Evolutionary conservation across 2,329 filamentous ascomycete species (phyloP), one percentile per base, ranked within the genome.

Genomic region (Whalleya microplaca): DNA sequence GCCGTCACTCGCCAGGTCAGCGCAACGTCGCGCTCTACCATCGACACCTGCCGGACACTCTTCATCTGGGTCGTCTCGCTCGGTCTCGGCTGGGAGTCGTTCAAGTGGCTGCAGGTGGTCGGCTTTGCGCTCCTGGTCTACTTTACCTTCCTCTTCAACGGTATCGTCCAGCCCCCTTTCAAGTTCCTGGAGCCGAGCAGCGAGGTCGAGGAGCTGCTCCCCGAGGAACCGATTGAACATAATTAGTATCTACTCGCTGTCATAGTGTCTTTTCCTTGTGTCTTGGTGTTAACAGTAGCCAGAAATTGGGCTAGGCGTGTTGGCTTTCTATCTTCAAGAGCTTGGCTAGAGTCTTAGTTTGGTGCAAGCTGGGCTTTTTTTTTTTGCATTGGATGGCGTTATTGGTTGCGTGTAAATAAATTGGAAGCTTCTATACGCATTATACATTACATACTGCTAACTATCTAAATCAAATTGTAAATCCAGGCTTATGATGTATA

Each of bases 51-150:
- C 80, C 87, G 94, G 41, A 99, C 95, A 0, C 84, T 99, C 1
- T 98, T 99, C 77, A 98, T 99, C 75, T 99, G 95, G 95, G 83
- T 99, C 23, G 91, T 96, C 14, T 96, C 92, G 18, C 84, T 99
- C 3, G 91, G 90, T 3, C 84, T 99, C 2, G 93, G 93, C 58
- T 99, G 95, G 95, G 95, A 99, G 77, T 88, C 86, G 0, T 98
- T 99, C 84, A 98, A 98, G 77, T 96, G 91, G 89, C 84, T 99
- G 6, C 95, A 99, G 76, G 91, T 99, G 14, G 73, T 85, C 2
- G 95, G 95, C 1, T 99, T 99, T 66, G 90, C 78, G 1, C 77
- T 97, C 63, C 83, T 99, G 37, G 95, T 99, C 14, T 99, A 97
- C 72, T 96, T 95, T 64, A 99, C 94, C 1, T 97, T 96, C 75